Conservation (phyloP, 176 grass and related monocot species). For the bread wheat (Triticum aestivum) region IWGSC_CS_RefSeq_v2.1 NC_057814.1:507935609-507936108, state of each 20-base stretch:
- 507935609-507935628: neutral
- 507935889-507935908: conserved; percentile 58
- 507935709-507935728: neutral
- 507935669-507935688: neutral
- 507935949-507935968: conserved; percentile 93
- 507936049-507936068: conserved; percentile 1
- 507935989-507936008: conserved; percentile 58
- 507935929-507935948: conserved; percentile 51
- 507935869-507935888: conserved; percentile 83
- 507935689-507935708: neutral
- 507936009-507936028: conserved; percentile 51
- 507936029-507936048: conserved; percentile 17
- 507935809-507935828: neutral
- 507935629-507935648: neutral
- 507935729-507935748: neutral
- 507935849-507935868: conserved; percentile 72
- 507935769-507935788: neutral
- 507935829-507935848: conserved; percentile 17
- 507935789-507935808: neutral
- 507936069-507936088: conserved; percentile 7
- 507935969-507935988: conserved; percentile 88
- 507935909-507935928: conserved; percentile 62
- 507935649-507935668: neutral
- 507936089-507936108: conserved; percentile 43
- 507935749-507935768: neutral